Evolutionary conservation across 2,329 filamentous ascomycete species (phyloP).

Genomic region (Aspergillus clavatus): DNA sequence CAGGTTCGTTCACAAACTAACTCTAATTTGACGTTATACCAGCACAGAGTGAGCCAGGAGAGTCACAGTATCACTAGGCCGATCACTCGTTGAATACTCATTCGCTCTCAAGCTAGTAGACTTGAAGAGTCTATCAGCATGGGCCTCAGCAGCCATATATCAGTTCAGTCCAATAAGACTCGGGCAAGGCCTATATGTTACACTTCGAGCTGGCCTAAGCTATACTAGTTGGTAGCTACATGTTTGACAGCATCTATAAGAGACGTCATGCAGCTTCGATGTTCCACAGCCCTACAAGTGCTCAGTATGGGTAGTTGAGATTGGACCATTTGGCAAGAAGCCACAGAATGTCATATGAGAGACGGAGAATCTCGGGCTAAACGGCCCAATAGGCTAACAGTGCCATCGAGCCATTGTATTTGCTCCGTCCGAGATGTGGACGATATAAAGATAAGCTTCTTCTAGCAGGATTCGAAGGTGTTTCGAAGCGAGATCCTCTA

Average conservation of each 20-base stretch:
- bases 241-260: neutral
- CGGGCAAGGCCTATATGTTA: neutral
- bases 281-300: neutral
- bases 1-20: too few species aligned
- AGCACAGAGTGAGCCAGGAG: too few species aligned
- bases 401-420: too few species aligned
- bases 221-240: neutral
- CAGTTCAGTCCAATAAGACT: neutral
- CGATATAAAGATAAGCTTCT: neutral
- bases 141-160: too few species aligned
- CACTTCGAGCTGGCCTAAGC: neutral
- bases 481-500: neutral
- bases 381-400: neutral
- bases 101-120: too few species aligned
- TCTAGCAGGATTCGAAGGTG: neutral
- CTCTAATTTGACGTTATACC: too few species aligned
- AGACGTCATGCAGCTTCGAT: neutral
- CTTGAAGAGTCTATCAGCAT: too few species aligned
- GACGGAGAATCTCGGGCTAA: neutral
- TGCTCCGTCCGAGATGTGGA: neutral
- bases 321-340: neutral
- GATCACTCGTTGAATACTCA: too few species aligned
- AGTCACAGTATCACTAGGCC: too few species aligned
- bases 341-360: neutral
- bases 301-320: neutral